Evolutionary conservation across 805 yeast species (phyloP).

Genomic region (Nakazawaea anatomiae): DNA sequence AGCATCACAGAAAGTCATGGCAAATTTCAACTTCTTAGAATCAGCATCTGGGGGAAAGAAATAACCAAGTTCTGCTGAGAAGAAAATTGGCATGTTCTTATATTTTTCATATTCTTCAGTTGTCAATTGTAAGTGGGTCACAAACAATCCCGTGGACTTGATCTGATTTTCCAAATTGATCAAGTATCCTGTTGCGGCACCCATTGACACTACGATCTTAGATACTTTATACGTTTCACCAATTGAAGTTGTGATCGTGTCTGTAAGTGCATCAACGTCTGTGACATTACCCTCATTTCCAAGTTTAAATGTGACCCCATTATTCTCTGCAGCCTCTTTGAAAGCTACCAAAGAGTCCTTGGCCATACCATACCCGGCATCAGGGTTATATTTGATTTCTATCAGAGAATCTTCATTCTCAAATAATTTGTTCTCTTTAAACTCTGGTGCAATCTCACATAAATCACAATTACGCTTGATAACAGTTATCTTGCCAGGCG

Average conservation of each 20-base stretch:
- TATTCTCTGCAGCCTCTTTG: conserved; percentile 12
- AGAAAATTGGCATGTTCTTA: conserved; percentile 34
- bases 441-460: conserved; percentile 15
- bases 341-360: conserved; percentile 19
- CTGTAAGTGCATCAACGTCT: neutral
- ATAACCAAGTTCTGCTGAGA: conserved; percentile 36
- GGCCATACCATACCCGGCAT: conserved; percentile 24
- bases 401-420: conserved; percentile 5
- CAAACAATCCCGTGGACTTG: conserved; percentile 30
- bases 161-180: conserved; percentile 24
- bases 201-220: conserved; percentile 27
- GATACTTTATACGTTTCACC: conserved; percentile 23
- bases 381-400: conserved; percentile 18
- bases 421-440: conserved; percentile 15
- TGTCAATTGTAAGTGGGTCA: conserved; percentile 30
- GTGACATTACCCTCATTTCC: conserved; percentile 14
- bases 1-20: conserved; percentile 21
- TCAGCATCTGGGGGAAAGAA: conserved; percentile 41
- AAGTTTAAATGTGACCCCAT: conserved; percentile 18
- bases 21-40: conserved; percentile 30
- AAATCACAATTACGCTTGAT: conserved; percentile 15
- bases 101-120: conserved; percentile 28
- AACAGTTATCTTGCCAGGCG: conserved; percentile 17
- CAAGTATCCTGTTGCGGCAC: conserved; percentile 31
- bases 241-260: conserved; percentile 12